Evolutionary conservation across 2,329 filamentous ascomycete species (phyloP).

Genomic region (Xylariales sp.): DNA sequence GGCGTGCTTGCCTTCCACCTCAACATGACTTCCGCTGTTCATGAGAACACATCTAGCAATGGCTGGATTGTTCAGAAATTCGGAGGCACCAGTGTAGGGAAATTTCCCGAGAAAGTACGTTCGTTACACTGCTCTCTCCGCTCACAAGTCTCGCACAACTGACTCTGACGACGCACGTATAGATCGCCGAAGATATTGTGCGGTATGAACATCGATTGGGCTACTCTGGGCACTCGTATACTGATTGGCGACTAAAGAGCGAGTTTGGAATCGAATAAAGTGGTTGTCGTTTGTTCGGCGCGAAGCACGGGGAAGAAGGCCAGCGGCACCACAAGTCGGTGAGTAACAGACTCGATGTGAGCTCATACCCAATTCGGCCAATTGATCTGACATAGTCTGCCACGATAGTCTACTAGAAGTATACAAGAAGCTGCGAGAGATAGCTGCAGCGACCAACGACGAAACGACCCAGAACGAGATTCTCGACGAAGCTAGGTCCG

Average conservation of each 20-base stretch:
- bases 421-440: conserved; percentile 50
- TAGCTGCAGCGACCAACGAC: conserved; percentile 48
- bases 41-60: conserved; percentile 30
- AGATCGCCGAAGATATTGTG: conserved; percentile 68
- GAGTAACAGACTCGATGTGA: conserved; percentile 35
- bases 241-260: conserved; percentile 35
- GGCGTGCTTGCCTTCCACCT: no score
- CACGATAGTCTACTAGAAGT: conserved; percentile 52
- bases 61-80: conserved; percentile 92
- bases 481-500: conserved; percentile 60
- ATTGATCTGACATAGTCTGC: conserved; percentile 13
- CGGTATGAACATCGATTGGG: conserved; percentile 35
- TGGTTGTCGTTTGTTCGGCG: conserved; percentile 93
- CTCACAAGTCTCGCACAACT: conserved; percentile 8
- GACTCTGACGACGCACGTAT: conserved; percentile 9
- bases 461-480: conserved; percentile 49
- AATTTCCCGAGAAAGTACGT: conserved; percentile 70
- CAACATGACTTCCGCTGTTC: conserved; percentile 13
- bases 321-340: conserved; percentile 93
- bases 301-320: conserved; percentile 91
- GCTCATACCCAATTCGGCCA: background rate
- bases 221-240: background rate
- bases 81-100: conserved; percentile 91
- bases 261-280: conserved; percentile 62
- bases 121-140: conserved; percentile 21